These are phyloP conservation scores for Paratinospora sagittata DNA, from an alignment of 164 flowering plant genomes.

Conservation along the genomic window DNA sequence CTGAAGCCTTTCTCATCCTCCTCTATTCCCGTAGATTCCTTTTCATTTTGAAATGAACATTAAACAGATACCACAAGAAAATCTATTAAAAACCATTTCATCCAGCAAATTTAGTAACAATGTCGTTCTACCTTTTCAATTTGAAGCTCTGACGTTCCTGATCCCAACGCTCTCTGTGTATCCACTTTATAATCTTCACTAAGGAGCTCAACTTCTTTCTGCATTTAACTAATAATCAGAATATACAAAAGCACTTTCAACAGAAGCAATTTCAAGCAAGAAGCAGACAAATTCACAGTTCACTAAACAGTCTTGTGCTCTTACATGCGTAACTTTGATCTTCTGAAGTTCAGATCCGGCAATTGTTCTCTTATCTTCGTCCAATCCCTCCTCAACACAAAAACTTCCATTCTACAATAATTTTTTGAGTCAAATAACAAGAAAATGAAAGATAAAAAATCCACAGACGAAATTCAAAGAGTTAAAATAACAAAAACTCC, in stretches of 20 bases:
- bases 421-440: neutral
- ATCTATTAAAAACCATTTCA: neutral
- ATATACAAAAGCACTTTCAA: neutral
- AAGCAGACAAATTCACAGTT: no score
- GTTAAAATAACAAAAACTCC: no score
- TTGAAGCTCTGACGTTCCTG: neutral
- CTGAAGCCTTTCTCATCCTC: conserved; percentile 12
- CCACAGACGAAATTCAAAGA: no score
- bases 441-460: no score
- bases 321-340: no score
- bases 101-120: neutral
- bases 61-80: neutral
- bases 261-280: neutral
- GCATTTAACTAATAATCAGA: neutral
- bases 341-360: no score
- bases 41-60: conserved; percentile 28
- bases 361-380: neutral
- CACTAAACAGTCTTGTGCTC: no score
- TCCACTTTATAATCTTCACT: neutral
- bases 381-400: neutral
- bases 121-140: neutral
- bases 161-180: neutral
- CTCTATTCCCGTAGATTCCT: conserved; percentile 14
- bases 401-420: neutral
- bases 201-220: conserved; percentile 1